A percentile compares a stretch with the other conserved stretches of the same genome.
These are phyloP conservation scores for Rutstroemia sp. DNA, from an alignment of 2,329 filamentous ascomycete species.

Conservation along the genomic window DNA sequence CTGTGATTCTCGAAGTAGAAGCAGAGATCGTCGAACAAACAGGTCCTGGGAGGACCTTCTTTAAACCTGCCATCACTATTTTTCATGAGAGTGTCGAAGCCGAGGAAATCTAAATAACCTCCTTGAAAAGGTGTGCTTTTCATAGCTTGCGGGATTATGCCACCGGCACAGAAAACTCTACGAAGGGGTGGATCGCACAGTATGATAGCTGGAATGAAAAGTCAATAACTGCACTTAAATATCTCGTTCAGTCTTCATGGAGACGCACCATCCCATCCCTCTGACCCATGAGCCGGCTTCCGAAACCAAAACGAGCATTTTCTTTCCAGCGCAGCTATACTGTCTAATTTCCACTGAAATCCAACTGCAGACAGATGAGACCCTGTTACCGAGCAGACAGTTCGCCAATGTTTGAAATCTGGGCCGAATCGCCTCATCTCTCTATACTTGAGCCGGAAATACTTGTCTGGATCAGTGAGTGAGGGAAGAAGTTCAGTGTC, in stretches of 20 bases:
- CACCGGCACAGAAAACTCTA: neutral
- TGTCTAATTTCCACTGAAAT: neutral
- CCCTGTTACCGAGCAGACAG: conserved; percentile 2
- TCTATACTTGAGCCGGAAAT: conserved; percentile 11
- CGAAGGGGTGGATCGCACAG: neutral
- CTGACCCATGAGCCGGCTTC: neutral
- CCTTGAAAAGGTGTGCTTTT: neutral
- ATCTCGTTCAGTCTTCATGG: neutral
- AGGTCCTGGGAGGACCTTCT: conserved; percentile 7
- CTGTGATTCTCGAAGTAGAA: conserved; percentile 10
- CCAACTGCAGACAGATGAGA: conserved; percentile 8
- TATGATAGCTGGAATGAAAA: neutral
- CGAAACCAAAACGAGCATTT: conserved; percentile 5
- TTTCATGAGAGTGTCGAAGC: neutral
- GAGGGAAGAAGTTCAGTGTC: conserved; percentile 4
- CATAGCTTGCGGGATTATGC: neutral
- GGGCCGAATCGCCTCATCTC: conserved; percentile 8
- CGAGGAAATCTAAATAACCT: neutral
- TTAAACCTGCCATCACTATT: neutral
- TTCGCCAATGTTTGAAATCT: conserved; percentile 8
- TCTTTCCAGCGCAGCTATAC: neutral
- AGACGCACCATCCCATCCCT: conserved; percentile 2
- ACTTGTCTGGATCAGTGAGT: neutral
- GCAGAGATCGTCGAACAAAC: conserved; percentile 10
- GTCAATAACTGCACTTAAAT: neutral